Evolutionary conservation across 805 yeast species (phyloP), one percentile per base, ranked within the genome.

Genomic region (Kluyveromyces lactis): DNA sequence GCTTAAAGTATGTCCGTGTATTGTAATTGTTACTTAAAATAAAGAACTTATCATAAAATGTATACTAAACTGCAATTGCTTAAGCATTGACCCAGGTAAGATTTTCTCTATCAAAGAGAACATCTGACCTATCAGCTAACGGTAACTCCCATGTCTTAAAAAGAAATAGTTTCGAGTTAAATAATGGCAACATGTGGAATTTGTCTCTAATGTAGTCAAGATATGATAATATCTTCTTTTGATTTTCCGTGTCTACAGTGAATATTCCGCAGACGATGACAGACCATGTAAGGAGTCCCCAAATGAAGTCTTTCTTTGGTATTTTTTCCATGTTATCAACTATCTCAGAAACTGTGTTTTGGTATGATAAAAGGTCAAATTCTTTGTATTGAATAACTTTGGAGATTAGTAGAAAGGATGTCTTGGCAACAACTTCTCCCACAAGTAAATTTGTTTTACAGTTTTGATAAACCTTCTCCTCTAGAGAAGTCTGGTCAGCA

Each of bases 271-370:
- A 40, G 10, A 49, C 43, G 16, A 49, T 31, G 18, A 47, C 33
- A 11, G 48, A 36, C 53, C 51, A 49, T 11, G 50, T 46, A 12
- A 49, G 31, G 31, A 49, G 47, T 18, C 53, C 50, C 43, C 50
- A 41, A 13, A 49, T 33, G 17, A 40, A 37, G 35, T 47, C 43
- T n/a, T 44, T 46, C 21, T 39, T 40, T n/a, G 48, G 51, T 13
- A 49, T 47, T 16, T 47, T 42, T 18, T 40, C 41, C 28, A 40
- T 41, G 12, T 43, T 38, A 5, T 36, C 34, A 6, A 49, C 38
- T 4, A 46, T 42, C 18, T 44, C 42, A 13, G 41, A 38, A 6
- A 49, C 48, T 9, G 40, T 38, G n/a, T 42, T 38, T 33, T 45
- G 42, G 18, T 32, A 18, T 29, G 45, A 43, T 12, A 36, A 26